Base-by-base conservation (phyloP, 2,329 filamentous ascomycete genomes). In the Neofusicoccum sp. region DNA sequence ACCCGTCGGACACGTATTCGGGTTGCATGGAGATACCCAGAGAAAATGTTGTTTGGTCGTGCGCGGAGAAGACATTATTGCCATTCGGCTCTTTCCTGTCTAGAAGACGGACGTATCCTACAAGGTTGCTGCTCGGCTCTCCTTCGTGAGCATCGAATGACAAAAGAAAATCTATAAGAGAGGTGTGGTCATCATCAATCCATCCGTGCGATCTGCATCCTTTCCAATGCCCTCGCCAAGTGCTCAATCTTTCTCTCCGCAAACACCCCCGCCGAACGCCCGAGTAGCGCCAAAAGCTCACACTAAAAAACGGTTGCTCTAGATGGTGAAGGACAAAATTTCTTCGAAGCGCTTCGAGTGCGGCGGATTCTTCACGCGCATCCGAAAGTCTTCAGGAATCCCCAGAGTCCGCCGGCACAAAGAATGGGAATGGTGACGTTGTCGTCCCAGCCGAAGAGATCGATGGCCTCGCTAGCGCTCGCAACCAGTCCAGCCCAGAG, bases 371-470 rank as follows among this genome's bases (percentile, higher is more conserved):
- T 12, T 60, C 26, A 60, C 12, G 58, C 48, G 26, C 12, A 54
- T 14, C 88, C 88, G 81, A 97, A 97, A 51, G 92, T 75, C 78
- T 90, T 96, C 68, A 98, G 82, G 74, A 99, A 97, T 0, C 89
- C 89, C 88, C 90, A 96, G 63, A 99, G 86, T 6, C 93, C 93
- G 47, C 91, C 77, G 26, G 93, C 92, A 71, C 91, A 96, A 53
- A 99, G 81, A 28, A 96, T 86, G 2, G 95, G 95, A 74, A 99
- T 99, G 53, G 93, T 98, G 68, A 99, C 80, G 76, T 99, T 99
- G 77, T 99, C 95, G 71, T 99, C 95, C 89, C 91, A 93, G 49
- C 92, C 91, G 73, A 92, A 97, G 0, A 98, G 71, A 76, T 99
- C 92, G 47, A 96, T 82, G 14, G 93, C 89, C 76, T 99, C 95